Evolutionary conservation across 1,284 basidiomycete species (phyloP).

Genomic region (Ceratorhiza oryzae-sativae): DNA sequence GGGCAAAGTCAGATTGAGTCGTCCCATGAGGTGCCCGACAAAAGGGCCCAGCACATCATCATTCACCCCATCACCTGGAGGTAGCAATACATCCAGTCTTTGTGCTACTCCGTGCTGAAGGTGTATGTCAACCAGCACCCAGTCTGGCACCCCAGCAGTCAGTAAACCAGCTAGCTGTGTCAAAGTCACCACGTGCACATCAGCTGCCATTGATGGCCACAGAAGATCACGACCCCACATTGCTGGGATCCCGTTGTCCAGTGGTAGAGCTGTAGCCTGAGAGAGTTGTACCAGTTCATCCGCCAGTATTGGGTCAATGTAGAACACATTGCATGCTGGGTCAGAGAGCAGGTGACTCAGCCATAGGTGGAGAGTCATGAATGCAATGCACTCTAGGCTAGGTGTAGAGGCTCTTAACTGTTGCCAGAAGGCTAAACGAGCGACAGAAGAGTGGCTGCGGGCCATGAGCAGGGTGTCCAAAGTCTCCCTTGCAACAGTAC

Average conservation of each 20-base stretch:
- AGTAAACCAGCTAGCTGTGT: neutral
- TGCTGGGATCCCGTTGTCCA: neutral
- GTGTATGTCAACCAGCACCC: neutral
- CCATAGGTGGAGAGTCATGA: neutral
- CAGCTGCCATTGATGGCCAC: neutral
- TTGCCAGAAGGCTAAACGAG: slow-evolving; percentile 3
- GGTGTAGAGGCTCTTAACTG: neutral
- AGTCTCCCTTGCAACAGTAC: neutral
- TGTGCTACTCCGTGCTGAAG: neutral
- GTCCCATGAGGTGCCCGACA: neutral
- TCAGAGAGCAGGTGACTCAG: neutral
- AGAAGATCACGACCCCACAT: neutral
- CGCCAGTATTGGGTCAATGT: neutral
- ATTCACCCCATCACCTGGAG: neutral
- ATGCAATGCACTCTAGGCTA: neutral
- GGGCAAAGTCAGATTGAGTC: neutral
- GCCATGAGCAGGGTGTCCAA: neutral
- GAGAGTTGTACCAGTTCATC: neutral
- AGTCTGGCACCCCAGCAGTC: neutral
- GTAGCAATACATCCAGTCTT: neutral
- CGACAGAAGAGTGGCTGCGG: neutral
- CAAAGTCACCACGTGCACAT: neutral
- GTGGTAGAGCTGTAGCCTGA: neutral
- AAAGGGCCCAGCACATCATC: neutral
- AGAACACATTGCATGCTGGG: neutral